Conservation (phyloP, 2,329 filamentous ascomycete species). For the Colletotrichum scovillei region DNA sequence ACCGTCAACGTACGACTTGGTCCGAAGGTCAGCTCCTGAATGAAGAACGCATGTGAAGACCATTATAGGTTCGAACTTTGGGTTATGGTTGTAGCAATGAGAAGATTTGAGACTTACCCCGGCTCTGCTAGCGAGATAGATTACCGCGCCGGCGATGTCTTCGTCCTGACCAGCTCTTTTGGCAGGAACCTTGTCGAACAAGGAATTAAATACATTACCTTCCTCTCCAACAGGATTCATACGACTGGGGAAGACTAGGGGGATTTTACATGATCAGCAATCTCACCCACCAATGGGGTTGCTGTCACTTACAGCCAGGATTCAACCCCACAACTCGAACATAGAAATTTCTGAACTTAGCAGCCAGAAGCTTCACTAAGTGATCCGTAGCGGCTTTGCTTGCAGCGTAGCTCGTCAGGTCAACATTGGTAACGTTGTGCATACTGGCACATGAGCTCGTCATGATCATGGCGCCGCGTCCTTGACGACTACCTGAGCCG, state of each 20-base stretch:
- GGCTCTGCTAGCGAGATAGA: slow-evolving; percentile 46
- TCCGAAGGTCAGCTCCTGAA: not conserved
- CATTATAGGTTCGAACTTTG: no score
- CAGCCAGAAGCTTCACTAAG: slow-evolving; percentile 58
- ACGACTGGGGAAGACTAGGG: slow-evolving; percentile 45
- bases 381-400: slow-evolving; percentile 66
- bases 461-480: slow-evolving; percentile 58
- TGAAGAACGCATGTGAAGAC: no score
- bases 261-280: no score
- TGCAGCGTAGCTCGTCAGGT: slow-evolving; percentile 61
- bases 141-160: slow-evolving; percentile 44
- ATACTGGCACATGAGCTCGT: slow-evolving; percentile 64
- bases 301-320: slow-evolving; percentile 42
- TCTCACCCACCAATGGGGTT: not conserved
- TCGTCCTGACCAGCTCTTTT: slow-evolving; percentile 44
- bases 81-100: no score
- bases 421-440: slow-evolving; percentile 63
- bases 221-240: slow-evolving; percentile 47
- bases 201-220: slow-evolving; percentile 45
- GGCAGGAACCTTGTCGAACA: slow-evolving; percentile 47
- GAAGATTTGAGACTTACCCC: slow-evolving; percentile 40
- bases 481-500: slow-evolving; percentile 44
- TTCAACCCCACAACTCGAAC: slow-evolving; percentile 48
- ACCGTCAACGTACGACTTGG: not conserved
- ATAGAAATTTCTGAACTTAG: slow-evolving; percentile 54